Evolutionary conservation across 371 early-diverging fungal species (phyloP).

Genomic region (Ecytonucleospora hepatopenaei): DNA sequence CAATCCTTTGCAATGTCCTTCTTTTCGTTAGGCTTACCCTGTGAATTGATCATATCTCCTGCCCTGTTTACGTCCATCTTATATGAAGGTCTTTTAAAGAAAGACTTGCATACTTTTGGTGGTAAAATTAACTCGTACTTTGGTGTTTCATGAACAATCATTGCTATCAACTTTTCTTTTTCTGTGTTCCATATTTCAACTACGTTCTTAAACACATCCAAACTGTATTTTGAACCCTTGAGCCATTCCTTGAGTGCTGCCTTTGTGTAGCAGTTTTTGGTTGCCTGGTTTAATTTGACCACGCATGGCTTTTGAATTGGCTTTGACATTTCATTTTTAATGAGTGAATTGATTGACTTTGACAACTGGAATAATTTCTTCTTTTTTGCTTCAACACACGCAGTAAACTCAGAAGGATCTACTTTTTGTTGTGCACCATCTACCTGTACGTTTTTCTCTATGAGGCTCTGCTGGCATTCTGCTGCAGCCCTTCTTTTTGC

Average conservation of each 20-base stretch:
- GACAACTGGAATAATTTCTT: background rate
- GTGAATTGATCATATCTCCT: background rate
- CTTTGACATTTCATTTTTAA: background rate
- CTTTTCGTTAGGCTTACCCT: background rate
- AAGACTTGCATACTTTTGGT: background rate
- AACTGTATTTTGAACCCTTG: background rate
- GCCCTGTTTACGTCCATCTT: background rate
- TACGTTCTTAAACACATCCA: background rate
- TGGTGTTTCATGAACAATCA: background rate
- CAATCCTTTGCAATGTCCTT: background rate
- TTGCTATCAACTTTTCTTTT: background rate
- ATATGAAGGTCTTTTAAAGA: background rate
- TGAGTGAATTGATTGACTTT: background rate
- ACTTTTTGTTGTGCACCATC: background rate
- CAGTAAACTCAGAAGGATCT: background rate
- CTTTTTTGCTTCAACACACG: background rate
- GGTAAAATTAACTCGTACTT: background rate
- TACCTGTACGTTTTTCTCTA: background rate
- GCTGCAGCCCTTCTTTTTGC: background rate
- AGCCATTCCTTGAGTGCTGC: background rate
- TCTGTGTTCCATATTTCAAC: background rate
- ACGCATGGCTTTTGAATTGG: slow-evolving; percentile 1
- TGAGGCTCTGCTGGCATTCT: background rate
- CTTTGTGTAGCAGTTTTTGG: slow-evolving; percentile 6
- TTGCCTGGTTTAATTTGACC: background rate